Base-by-base conservation (phyloP, 179 eudicot species). In the Nepenthes alata region DNA sequence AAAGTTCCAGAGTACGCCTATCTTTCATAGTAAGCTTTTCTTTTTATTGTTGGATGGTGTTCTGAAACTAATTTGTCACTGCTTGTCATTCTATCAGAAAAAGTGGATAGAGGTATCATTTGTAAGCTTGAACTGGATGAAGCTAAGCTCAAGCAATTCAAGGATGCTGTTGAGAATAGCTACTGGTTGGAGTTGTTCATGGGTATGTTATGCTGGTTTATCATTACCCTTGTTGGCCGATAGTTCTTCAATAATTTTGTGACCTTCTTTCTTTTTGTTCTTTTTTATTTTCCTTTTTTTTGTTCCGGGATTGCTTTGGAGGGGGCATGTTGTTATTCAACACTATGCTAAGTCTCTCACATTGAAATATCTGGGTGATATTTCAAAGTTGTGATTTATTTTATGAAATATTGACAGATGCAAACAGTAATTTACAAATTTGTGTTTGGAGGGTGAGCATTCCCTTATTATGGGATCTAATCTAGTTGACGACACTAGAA, bases 141-240 rank as follows among this genome's bases (percentile, higher is more conserved):
- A 44, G 68, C 69, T 2, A 83, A 76, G 72, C 81, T 70, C 69
- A 67, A 72, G 53, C 83, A 81, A 59, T 83, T 83, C 59, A 81
- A 76, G 77, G 81, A 71, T 67, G 79, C 82, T 37, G 63, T 78
- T 58, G 82, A 75, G 55, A 72, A 59, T 61, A 57, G 52, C 47
- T 71, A 78, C 55, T 78, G 74, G 82, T 75, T 78, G 54, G 78
- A 74, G 59, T 74, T 78, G 57, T 83, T 83, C 66, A 76, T 80
- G 58, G 88, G 88, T 83, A 74, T 58, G 80, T 62, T 25, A 1
- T 37, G 37, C 12, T 37, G 8, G 14, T 58, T 38, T 39, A n/a
- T 5, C 39, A 57, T 34, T 25, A 25, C 25, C 25, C 25, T 25
- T 39, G 63, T 60, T 48, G 45, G 51, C 47, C 16, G 25, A 25